Conservation (phyloP, 2,329 filamentous ascomycete species). For the Lithohypha guttulata region DNA sequence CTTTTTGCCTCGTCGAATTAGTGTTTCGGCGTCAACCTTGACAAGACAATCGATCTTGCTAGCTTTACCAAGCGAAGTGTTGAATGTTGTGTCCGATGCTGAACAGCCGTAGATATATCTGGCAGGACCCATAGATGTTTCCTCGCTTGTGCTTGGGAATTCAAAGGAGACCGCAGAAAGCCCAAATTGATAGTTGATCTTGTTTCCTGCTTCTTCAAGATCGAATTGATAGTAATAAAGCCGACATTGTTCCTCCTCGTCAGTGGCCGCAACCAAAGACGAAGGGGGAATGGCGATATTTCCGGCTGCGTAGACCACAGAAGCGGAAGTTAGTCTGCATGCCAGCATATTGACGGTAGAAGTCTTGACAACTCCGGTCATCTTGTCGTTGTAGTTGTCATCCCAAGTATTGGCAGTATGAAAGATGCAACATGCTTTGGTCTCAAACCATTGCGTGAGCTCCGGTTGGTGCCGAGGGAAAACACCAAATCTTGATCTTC, state of each 20-base stretch:
- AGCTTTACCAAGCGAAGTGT: conserved; percentile 50
- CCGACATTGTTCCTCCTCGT: conserved; percentile 56
- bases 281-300: conserved; percentile 46
- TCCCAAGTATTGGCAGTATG: conserved; percentile 66
- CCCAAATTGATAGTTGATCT: conserved; percentile 53
- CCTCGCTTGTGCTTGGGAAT: conserved; percentile 51
- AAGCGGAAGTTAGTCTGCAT: conserved; percentile 56
- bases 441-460: conserved; percentile 56
- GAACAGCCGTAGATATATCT: conserved; percentile 59
- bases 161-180: conserved; percentile 57
- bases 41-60: conserved; percentile 56
- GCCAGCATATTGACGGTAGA: conserved; percentile 51
- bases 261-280: conserved; percentile 27
- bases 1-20: conserved; percentile 44
- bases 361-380: conserved; percentile 23
- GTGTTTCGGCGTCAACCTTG: conserved; percentile 46
- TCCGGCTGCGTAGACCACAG: conserved; percentile 53
- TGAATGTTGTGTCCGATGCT: conserved; percentile 46
- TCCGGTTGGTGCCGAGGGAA: conserved; percentile 53
- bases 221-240: conserved; percentile 59
- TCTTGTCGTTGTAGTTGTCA: conserved; percentile 26
- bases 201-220: conserved; percentile 25
- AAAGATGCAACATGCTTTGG: conserved; percentile 57
- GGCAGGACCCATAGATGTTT: conserved; percentile 45
- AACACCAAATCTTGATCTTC: conserved; percentile 53